Conservation (phyloP, 2,329 filamentous ascomycete genomes). For the Aspergillus felis region DNA sequence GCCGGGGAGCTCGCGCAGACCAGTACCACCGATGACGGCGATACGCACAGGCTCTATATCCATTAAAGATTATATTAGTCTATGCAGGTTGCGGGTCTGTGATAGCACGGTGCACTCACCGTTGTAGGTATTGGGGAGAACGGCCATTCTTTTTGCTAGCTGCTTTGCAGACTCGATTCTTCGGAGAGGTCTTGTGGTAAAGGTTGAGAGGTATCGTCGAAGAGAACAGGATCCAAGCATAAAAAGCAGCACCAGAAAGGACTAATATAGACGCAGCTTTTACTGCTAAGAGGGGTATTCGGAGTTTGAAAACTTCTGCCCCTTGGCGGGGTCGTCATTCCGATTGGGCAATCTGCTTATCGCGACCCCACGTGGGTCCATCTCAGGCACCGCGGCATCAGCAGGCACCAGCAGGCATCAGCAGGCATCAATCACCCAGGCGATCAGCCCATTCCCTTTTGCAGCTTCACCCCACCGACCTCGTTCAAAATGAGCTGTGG, state of each 20-base stretch:
- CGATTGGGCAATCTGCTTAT: slow-evolving; percentile 22
- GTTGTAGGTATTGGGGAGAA: slow-evolving; percentile 57
- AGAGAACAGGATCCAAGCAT: slow-evolving; percentile 2
- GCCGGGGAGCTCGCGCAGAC: slow-evolving; percentile 79
- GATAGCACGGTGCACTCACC: slow-evolving; percentile 42
- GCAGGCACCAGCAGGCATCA: not conserved
- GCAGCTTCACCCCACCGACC: no score
- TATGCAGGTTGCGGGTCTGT: not conserved
- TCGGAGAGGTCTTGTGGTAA: slow-evolving; percentile 22
- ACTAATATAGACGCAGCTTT: slow-evolving; percentile 4
- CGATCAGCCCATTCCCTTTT: not conserved
- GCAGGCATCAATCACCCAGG: no score
- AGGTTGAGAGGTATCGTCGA: slow-evolving; percentile 18
- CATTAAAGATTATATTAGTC: slow-evolving; percentile 1
- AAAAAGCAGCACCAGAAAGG: not conserved
- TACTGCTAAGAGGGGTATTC: slow-evolving; percentile 4
- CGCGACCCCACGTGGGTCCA: slow-evolving; percentile 21
- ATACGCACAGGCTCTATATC: slow-evolving; percentile 63
- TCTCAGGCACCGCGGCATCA: slow-evolving; percentile 17
- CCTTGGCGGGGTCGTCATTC: slow-evolving; percentile 14
- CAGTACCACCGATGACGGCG: slow-evolving; percentile 89
- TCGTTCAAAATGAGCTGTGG: no score
- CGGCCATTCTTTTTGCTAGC: slow-evolving; percentile 44
- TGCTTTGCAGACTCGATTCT: slow-evolving; percentile 33
- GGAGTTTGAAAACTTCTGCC: not conserved